Percentiles rank a stretch among this genome's conserved stretches.
These are phyloP conservation scores for Lodderomyces jiufengensis DNA, from an alignment of 1,139 yeast species.

Conservation along the genomic window DNA sequence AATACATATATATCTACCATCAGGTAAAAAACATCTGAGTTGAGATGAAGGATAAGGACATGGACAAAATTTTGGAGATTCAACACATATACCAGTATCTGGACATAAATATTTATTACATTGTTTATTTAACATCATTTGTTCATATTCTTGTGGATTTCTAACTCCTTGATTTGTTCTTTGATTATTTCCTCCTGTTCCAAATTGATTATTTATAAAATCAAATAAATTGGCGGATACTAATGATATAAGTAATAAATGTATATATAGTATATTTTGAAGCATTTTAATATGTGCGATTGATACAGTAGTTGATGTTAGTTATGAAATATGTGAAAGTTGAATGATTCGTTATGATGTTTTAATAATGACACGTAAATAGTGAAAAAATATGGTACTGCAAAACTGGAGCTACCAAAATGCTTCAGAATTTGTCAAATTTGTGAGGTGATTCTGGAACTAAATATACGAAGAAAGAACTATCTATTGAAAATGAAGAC, in stretches of 20 bases:
- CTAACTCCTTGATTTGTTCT: conserved; percentile 18
- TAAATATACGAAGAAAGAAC: too few relatives aligned
- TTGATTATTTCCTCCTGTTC: conserved; percentile 14
- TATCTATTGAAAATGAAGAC: too few relatives aligned
- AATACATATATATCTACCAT: conserved; percentile 68
- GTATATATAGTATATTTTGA: neutral
- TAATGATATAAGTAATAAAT: conserved; percentile 1
- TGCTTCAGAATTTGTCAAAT: too few relatives aligned
- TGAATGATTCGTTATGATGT: too few relatives aligned
- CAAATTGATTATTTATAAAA: conserved; percentile 33
- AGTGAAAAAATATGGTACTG: too few relatives aligned
- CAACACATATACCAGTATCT: conserved; percentile 77
- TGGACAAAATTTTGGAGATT: conserved; percentile 69
- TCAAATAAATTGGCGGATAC: conserved; percentile 29
- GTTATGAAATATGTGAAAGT: too few relatives aligned
- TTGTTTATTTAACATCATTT: conserved; percentile 29
- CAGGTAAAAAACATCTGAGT: conserved; percentile 73
- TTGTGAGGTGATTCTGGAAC: too few relatives aligned
- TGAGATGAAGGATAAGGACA: conserved; percentile 88
- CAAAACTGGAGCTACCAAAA: too few relatives aligned
- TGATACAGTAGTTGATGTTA: neutral
- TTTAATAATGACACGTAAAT: too few relatives aligned
- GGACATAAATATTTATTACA: conserved; percentile 78
- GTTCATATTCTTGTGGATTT: conserved; percentile 28
- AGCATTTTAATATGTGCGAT: neutral